A percentile compares a stretch with the other conserved stretches of the same genome.
Evolutionary conservation across 371 early-diverging fungal species (phyloP).

Genomic region (Mortierella sp.): DNA sequence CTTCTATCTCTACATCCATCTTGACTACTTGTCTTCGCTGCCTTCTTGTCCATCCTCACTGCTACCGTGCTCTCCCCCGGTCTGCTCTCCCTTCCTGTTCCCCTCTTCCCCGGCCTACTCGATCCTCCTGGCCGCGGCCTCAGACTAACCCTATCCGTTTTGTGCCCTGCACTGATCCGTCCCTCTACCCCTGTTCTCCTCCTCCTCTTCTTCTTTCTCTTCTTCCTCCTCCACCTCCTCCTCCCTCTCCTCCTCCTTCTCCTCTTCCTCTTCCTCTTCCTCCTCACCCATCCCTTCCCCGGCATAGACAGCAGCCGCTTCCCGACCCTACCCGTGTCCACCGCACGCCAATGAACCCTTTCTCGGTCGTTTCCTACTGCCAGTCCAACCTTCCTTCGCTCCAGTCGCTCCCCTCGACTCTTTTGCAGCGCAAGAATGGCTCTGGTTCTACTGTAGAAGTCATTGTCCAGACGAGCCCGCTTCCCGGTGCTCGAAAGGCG

Average conservation of each 20-base stretch:
- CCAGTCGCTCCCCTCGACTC: slow-evolving; percentile 20
- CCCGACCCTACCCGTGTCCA: neutral
- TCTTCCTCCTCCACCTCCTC: neutral
- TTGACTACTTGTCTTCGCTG: neutral
- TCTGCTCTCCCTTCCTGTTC: neutral
- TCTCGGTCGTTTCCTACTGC: slow-evolving; percentile 32
- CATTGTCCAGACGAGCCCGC: slow-evolving; percentile 23
- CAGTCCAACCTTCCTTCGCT: slow-evolving; percentile 27
- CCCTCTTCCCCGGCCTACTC: slow-evolving; percentile 3
- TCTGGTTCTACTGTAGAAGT: slow-evolving; percentile 15
- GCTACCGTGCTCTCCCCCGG: neutral
- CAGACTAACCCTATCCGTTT: slow-evolving; percentile 1
- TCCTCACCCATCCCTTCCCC: neutral
- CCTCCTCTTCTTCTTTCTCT: neutral
- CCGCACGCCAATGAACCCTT: slow-evolving; percentile 28
- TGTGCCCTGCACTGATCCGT: neutral
- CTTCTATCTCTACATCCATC: neutral
- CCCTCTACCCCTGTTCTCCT: neutral
- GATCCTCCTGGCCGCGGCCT: neutral
- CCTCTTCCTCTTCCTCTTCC: neutral
- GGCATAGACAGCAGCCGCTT: neutral
- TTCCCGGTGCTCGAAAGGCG: too few species aligned
- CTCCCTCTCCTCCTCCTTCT: neutral
- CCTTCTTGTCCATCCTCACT: neutral
- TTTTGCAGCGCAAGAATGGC: slow-evolving; percentile 28